phyloP scores from a whole-genome alignment of 2,329 filamentous ascomycete species.

The Juglanconis juglandina region DNA sequence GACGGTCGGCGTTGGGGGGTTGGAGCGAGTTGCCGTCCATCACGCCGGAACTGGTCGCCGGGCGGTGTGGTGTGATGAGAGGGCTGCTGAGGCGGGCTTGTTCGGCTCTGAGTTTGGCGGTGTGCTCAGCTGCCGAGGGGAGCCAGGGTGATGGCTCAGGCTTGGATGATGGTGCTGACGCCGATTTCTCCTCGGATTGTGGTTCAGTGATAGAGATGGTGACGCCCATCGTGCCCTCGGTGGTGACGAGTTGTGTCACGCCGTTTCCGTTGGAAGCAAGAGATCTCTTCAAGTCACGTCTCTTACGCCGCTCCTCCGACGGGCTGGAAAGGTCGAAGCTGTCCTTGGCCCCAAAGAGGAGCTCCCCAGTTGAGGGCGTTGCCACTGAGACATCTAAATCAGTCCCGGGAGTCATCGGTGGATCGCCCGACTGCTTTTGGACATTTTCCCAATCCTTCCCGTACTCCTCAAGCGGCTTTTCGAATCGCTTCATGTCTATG shows the following conservation, averaged over 20 bases:
- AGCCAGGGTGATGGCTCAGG: slow-evolving; percentile 31
- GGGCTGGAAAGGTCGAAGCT: not conserved
- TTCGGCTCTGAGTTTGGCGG: slow-evolving; percentile 19
- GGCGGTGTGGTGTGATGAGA: slow-evolving; percentile 5
- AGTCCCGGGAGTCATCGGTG: not conserved
- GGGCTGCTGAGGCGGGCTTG: slow-evolving; percentile 1
- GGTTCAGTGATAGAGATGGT: slow-evolving; percentile 9
- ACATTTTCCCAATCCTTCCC: slow-evolving; percentile 40
- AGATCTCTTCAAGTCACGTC: not conserved
- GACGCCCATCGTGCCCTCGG: not conserved
- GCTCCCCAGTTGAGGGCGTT: not conserved
- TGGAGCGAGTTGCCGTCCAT: not conserved
- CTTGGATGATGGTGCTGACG: slow-evolving; percentile 26
- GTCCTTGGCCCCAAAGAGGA: not conserved
- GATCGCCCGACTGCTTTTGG: slow-evolving; percentile 1
- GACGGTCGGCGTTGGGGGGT: not conserved
- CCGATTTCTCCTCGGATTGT: slow-evolving; percentile 23
- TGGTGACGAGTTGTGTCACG: not conserved
- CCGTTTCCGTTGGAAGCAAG: not conserved
- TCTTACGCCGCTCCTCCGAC: slow-evolving; percentile 5
- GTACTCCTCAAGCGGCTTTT: slow-evolving; percentile 49
- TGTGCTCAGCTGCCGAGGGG: slow-evolving; percentile 32
- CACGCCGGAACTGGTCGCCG: slow-evolving; percentile 7
- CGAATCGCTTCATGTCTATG: slow-evolving; percentile 59
- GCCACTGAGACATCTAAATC: not conserved